Conservation (phyloP, 2,329 filamentous ascomycete genomes). For the Pestalotiopsis sp. region DNA sequence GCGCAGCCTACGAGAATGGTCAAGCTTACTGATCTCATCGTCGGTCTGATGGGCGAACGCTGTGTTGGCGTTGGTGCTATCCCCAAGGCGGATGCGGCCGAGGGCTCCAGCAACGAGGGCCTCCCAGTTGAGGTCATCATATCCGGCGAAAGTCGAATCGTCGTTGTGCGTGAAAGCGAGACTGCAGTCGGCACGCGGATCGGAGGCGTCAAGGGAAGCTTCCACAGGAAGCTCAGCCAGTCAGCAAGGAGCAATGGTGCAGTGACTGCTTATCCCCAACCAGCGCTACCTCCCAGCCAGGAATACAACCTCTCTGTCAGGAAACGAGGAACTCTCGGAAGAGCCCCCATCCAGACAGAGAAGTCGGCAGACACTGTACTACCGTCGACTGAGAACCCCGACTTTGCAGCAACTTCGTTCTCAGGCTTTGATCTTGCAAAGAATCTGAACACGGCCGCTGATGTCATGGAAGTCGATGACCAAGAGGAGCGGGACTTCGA, state of each 20-base stretch:
- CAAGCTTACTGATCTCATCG: conserved; percentile 54
- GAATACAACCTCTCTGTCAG: conserved; percentile 50
- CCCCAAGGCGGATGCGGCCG: conserved; percentile 34
- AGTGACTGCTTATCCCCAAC: conserved; percentile 58
- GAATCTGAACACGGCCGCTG: conserved; percentile 55
- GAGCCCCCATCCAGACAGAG: conserved; percentile 17
- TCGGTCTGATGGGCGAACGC: conserved; percentile 59
- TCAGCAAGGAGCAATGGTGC: conserved; percentile 46
- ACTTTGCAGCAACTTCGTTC: conserved; percentile 30
- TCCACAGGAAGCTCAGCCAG: conserved; percentile 33
- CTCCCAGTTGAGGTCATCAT: conserved; percentile 58
- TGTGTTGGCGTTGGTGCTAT: conserved; percentile 56
- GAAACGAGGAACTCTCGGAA: conserved; percentile 29
- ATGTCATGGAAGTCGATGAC: conserved; percentile 46
- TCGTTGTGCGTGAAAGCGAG: conserved; percentile 57
- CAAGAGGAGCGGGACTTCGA: conserved; percentile 55
- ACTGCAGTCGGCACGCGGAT: conserved; percentile 48
- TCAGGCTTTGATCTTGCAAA: conserved; percentile 54
- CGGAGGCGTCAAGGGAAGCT: conserved; percentile 38
- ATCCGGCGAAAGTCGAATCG: conserved; percentile 58
- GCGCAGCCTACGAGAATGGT: conserved; percentile 59
- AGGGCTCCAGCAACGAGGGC: conserved; percentile 33
- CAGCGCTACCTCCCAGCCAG: conserved; percentile 41
- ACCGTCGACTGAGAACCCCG: conserved; percentile 27
- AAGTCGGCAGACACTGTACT: conserved; percentile 27